Conservation (phyloP, 768 basidiomycete species). For the Dacryopinax spathularia region DNA sequence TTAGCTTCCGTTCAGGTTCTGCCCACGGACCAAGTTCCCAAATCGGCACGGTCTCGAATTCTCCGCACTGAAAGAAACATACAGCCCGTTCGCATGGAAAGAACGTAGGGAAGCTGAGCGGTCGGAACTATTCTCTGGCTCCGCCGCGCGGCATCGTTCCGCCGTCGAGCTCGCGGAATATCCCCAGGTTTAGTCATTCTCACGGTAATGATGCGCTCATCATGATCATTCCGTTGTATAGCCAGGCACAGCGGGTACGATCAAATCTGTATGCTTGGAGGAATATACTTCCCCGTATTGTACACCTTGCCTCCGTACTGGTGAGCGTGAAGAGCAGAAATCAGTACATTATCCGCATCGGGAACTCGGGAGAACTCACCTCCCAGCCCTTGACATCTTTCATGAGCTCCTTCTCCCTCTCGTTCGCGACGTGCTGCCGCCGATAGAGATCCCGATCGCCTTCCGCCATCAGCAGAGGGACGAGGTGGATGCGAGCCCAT, state of each 20-base stretch:
- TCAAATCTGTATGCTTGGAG: slow-evolving; percentile 19
- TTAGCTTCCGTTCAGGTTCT: too few relatives aligned
- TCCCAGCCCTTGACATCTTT: slow-evolving; percentile 86
- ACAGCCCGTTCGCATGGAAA: too few relatives aligned
- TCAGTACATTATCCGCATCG: slow-evolving; percentile 12
- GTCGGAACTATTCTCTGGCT: neutral
- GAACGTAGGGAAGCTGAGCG: too few relatives aligned
- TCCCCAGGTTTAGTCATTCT: neutral
- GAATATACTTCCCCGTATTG: slow-evolving; percentile 57
- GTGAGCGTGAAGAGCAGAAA: neutral
- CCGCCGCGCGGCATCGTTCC: neutral
- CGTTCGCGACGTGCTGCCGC: slow-evolving; percentile 59
- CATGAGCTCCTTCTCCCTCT: slow-evolving; percentile 82
- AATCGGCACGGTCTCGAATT: too few relatives aligned
- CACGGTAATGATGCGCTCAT: neutral
- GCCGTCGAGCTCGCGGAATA: neutral
- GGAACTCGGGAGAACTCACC: slow-evolving; percentile 42
- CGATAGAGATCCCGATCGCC: slow-evolving; percentile 82
- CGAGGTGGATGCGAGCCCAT: slow-evolving; percentile 90
- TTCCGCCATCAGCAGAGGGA: slow-evolving; percentile 84
- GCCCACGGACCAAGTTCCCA: too few relatives aligned
- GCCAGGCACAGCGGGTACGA: neutral
- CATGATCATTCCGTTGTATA: neutral
- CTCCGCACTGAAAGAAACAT: too few relatives aligned
- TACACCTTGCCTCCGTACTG: slow-evolving; percentile 81